A percentile compares a stretch with the other conserved stretches of the same genome.
phyloP scores from a whole-genome alignment of 164 flowering plant genomes.

The Tetrastigma voinierianum region DNA sequence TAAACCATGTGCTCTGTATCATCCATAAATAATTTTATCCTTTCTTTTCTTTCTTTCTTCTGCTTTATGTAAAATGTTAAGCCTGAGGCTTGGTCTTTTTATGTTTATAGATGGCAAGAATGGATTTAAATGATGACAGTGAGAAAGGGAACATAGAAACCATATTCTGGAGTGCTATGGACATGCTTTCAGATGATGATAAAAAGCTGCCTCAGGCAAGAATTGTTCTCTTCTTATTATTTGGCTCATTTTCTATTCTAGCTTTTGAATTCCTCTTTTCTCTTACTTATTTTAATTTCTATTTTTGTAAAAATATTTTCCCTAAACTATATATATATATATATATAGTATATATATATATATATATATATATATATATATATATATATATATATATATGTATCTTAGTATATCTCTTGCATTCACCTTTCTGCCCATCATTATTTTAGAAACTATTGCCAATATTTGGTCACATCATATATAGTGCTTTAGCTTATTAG shows the following conservation, averaged over 20 bases:
- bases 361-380: no score
- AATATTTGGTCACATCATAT: background rate
- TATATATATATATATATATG: no score
- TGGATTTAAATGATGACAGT: constrained; percentile 88
- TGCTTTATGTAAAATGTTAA: no score
- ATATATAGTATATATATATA: no score
- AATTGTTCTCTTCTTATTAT: background rate
- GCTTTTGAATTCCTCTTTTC: background rate
- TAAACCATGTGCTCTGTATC: no score
- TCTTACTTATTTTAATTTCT: background rate
- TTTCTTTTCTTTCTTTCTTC: no score
- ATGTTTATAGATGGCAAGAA: constrained; percentile 85
- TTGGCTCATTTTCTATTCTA: constrained; percentile 1
- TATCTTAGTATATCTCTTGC: no score
- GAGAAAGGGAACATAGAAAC: constrained; percentile 82
- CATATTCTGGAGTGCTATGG: constrained; percentile 98
- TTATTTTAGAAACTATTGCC: no score
- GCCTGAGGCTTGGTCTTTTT: background rate
- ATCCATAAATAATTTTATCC: no score
- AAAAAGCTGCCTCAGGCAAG: constrained; percentile 97
- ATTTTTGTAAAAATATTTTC: background rate
- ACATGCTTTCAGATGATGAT: constrained; percentile 95
- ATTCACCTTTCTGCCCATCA: no score
- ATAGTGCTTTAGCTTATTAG: background rate
- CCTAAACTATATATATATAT: no score